Conservation (phyloP, 2,329 filamentous ascomycete genomes). For the Neophaeococcomyces mojaviensis region DNA sequence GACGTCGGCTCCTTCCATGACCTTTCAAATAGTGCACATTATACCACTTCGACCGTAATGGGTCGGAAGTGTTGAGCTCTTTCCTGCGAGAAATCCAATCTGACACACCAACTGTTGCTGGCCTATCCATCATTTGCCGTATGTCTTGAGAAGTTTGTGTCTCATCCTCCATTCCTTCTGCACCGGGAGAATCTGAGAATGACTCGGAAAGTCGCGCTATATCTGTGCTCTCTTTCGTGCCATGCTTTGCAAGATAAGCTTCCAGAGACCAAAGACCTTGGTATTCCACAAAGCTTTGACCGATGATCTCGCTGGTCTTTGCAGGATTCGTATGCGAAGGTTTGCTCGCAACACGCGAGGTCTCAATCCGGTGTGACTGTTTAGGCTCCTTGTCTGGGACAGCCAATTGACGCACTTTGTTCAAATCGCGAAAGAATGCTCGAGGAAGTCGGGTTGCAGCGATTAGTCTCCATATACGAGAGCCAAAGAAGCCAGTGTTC, state of each 20-base stretch:
- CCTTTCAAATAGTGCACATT: neutral
- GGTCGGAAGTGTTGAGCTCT: neutral
- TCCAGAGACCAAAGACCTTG: slow-evolving; percentile 1
- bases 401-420: no score
- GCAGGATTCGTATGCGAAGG: no score
- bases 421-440: no score
- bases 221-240: neutral
- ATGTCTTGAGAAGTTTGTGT: neutral
- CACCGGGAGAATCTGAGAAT: no score
- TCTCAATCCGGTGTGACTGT: no score
- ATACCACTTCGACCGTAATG: neutral
- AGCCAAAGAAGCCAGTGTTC: no score
- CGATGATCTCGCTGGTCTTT: no score
- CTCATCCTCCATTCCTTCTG: no score
- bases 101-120: neutral
- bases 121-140: neutral
- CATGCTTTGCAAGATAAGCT: neutral
- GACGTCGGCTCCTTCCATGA: neutral
- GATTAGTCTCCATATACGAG: no score
- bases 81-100: neutral
- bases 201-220: neutral
- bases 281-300: neutral
- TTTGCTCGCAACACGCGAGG: no score
- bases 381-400: no score
- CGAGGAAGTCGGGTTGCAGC: no score